Evolutionary conservation across 352 stramenopile genomes (phyloP), one percentile per base, ranked within the genome.

Genomic region (Globisporangium nunn): DNA sequence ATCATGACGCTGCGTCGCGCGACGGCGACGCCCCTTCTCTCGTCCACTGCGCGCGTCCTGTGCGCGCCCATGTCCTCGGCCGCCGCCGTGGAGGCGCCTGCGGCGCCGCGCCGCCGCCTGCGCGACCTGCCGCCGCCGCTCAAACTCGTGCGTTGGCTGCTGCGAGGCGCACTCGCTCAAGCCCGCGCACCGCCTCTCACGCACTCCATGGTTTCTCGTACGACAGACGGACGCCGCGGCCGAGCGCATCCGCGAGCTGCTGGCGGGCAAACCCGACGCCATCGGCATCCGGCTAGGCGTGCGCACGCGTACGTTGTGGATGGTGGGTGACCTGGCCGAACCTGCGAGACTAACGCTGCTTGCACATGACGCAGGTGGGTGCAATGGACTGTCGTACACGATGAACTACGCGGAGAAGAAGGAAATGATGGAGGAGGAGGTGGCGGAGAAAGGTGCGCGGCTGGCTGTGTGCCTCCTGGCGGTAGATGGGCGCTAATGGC

Each of bases 351-450:
- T 43, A 35, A 53, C 49, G 12, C 11, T 7, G 18, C 17, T 29
- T 8, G 2, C 15, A 12, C 10, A 12, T 31, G 10, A 39, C 23
- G 35, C 55, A 91, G 81, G 96, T 52, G 97, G 97, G 29, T 99
- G 97, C 78, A 99, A 99, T 74, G 97, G 97, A 0, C 67, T 99
- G 23, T 98, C 91, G 31, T 99, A 99, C 74, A 99, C 97, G 15
- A 93, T 99, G 71, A 99, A 99, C 75, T 99, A 99, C 73, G 96
- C 95, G 15, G 91, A 96, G 54, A 95, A 98, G 70, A 93, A 95
- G 61, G 85, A 95, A 50, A 88, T 89, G 49, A 75, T 97, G 54
- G 94, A 99, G 71, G 88, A 98, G 62, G 88, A 97, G 75, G 95
- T 98, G 66, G 75, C 68, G 55, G 87, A 93, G 57, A 91, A 92